Evolutionary conservation across 1,284 basidiomycete species (phyloP).

Genomic region (Cryptococcus sp.): DNA sequence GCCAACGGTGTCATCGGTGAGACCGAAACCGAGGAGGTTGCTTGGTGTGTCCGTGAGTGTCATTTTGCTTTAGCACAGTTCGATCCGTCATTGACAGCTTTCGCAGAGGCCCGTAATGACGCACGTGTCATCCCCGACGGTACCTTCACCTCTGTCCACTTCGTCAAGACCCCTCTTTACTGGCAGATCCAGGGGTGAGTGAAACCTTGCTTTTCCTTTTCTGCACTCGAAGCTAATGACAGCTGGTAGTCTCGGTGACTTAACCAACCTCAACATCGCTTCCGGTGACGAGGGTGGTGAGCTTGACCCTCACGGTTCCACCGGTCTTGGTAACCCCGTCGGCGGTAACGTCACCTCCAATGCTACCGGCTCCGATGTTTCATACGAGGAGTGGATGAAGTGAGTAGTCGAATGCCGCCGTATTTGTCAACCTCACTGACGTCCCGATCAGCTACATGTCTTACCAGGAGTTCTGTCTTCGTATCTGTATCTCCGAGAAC

Average conservation of each 20-base stretch:
- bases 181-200: conserved; percentile 54
- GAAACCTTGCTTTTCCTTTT: not conserved
- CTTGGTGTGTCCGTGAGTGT: conserved; percentile 58
- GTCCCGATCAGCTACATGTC: conserved; percentile 49
- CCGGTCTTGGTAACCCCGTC: conserved; percentile 57
- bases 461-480: conserved; percentile 53
- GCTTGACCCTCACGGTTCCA: conserved; percentile 57
- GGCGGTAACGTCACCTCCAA: conserved; percentile 60
- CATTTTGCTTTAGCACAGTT: not conserved
- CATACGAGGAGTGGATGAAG: conserved; percentile 59
- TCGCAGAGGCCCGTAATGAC: conserved; percentile 56
- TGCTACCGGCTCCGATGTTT: conserved; percentile 55
- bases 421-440: conserved; percentile 9
- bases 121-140: conserved; percentile 58
- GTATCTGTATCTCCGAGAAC: conserved; percentile 53
- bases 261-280: conserved; percentile 55
- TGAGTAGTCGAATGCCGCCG: conserved; percentile 21
- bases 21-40: conserved; percentile 58
- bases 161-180: conserved; percentile 58
- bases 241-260: conserved; percentile 50
- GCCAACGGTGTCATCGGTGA: conserved; percentile 55
- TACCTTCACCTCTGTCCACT: conserved; percentile 56
- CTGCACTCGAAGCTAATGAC: conserved; percentile 3
- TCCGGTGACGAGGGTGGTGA: conserved; percentile 56
- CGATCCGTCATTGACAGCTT: not conserved